Evolutionary conservation across 176 grass and related monocot species (phyloP).

Genomic region (Oryza glumipatula): DNA sequence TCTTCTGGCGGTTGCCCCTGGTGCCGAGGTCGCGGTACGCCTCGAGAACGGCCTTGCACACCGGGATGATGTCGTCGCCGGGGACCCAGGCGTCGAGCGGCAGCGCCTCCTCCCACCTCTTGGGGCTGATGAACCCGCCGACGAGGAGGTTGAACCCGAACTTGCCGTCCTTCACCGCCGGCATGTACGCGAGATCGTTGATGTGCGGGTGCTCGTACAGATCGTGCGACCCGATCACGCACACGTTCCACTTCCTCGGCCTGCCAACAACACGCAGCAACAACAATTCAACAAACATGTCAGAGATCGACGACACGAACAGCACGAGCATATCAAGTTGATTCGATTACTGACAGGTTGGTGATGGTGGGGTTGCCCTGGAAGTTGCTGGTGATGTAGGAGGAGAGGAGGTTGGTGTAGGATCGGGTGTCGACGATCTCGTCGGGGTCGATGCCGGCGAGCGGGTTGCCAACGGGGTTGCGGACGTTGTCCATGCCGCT

Average conservation of each 20-base stretch:
- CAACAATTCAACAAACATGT: not conserved
- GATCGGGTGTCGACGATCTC: constrained; percentile 95
- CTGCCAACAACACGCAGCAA: constrained; percentile 12
- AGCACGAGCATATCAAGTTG: not conserved
- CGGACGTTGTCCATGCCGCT: constrained; percentile 98
- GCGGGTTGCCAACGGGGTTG: constrained; percentile 95
- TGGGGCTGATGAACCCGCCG: constrained; percentile 92
- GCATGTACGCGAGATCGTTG: constrained; percentile 92
- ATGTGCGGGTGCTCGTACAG: constrained; percentile 96
- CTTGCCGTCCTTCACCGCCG: constrained; percentile 70
- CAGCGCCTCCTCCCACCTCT: constrained; percentile 79
- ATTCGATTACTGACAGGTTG: constrained; percentile 61
- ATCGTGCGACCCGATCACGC: constrained; percentile 79
- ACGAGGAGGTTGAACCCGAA: constrained; percentile 94
- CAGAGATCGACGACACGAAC: not conserved
- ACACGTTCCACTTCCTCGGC: constrained; percentile 94
- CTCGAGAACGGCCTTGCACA: constrained; percentile 75
- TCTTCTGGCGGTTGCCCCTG: constrained; percentile 87
- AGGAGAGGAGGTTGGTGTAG: constrained; percentile 86
- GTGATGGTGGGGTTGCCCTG: constrained; percentile 69
- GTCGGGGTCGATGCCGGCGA: constrained; percentile 83
- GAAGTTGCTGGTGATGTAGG: constrained; percentile 75
- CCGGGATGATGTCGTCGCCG: constrained; percentile 60
- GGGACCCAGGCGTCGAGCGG: constrained; percentile 90
- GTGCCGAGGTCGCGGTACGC: constrained; percentile 81